Evolutionary conservation across 164 flowering plant species (phyloP).

Genomic region (Euptelea pleiosperma): DNA sequence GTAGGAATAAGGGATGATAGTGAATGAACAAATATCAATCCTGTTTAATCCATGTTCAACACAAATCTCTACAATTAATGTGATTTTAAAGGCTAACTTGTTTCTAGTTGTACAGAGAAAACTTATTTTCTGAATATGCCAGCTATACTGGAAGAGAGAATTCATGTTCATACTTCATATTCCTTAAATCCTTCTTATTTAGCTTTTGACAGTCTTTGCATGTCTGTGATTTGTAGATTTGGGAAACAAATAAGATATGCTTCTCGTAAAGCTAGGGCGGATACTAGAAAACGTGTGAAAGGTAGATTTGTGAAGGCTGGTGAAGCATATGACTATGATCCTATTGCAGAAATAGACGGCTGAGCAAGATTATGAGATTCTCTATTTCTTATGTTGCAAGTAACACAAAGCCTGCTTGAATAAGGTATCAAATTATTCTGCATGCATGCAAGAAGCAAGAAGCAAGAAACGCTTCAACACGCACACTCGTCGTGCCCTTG

Average conservation of each 20-base stretch:
- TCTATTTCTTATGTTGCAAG: too few species aligned
- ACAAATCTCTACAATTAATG: too few species aligned
- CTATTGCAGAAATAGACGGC: constrained; percentile 21
- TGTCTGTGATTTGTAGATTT: constrained; percentile 30
- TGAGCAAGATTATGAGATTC: too few species aligned
- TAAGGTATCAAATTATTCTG: constrained; percentile 5
- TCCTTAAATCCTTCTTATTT: neutral
- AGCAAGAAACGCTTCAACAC: neutral
- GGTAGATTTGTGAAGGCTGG: constrained; percentile 72
- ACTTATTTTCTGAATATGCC: too few species aligned
- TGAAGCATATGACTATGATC: constrained; percentile 60
- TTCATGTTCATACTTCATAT: too few species aligned
- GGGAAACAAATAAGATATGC: constrained; percentile 60
- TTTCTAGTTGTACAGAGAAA: too few species aligned
- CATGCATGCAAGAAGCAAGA: too few species aligned
- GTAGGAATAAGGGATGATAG: too few species aligned
- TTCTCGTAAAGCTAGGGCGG: constrained; percentile 68
- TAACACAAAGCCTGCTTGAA: neutral
- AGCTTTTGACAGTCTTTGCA: neutral
- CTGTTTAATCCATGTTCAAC: too few species aligned
- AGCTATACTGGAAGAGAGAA: too few species aligned
- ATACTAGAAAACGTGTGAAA: constrained; percentile 62
- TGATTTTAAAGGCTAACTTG: too few species aligned
- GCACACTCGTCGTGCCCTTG: neutral
- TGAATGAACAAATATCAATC: too few species aligned